Evolutionary conservation across 371 early-diverging fungal genomes (phyloP).

Genomic region (Choanephora cucurbitarum): DNA sequence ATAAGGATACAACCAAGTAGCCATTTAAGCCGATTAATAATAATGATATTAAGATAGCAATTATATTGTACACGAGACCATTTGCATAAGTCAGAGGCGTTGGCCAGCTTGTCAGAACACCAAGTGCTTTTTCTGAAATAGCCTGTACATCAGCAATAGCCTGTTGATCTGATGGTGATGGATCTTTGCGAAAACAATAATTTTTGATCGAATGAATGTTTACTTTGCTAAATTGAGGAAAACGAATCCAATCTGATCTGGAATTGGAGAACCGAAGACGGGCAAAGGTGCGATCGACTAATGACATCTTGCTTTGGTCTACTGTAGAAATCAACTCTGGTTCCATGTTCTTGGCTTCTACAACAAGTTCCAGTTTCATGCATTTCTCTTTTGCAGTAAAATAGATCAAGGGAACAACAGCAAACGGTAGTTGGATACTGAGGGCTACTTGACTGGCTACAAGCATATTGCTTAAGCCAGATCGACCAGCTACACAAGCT

Average conservation of each 20-base stretch:
- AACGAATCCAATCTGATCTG: constrained; percentile 21
- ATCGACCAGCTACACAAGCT: constrained; percentile 64
- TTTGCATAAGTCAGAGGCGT: constrained; percentile 38
- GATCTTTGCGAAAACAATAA: constrained; percentile 11
- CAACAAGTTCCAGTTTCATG: constrained; percentile 52
- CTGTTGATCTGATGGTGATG: too few relatives aligned
- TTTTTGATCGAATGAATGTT: constrained; percentile 12
- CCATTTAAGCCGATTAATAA: constrained; percentile 61
- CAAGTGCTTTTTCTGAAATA: not conserved
- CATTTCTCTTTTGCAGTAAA: constrained; percentile 61
- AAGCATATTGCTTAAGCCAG: constrained; percentile 66
- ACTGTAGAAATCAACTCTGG: constrained; percentile 1
- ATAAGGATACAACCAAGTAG: constrained; percentile 51
- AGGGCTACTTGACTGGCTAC: constrained; percentile 80
- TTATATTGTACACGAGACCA: constrained; percentile 36
- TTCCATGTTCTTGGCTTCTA: constrained; percentile 14
- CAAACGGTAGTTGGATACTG: constrained; percentile 80
- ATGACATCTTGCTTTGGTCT: constrained; percentile 17
- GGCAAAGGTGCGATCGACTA: constrained; percentile 23
- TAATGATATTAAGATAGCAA: constrained; percentile 47
- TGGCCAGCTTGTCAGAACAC: constrained; percentile 18
- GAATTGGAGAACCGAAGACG: constrained; percentile 15
- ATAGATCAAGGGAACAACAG: constrained; percentile 74
- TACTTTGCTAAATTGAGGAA: constrained; percentile 25
- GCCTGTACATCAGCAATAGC: not conserved